Percentiles rank a stretch among this genome's conserved stretches.
phyloP scores from a whole-genome alignment of 805 yeast species.

The Cyberlindnera xishuangbannaensis region DNA sequence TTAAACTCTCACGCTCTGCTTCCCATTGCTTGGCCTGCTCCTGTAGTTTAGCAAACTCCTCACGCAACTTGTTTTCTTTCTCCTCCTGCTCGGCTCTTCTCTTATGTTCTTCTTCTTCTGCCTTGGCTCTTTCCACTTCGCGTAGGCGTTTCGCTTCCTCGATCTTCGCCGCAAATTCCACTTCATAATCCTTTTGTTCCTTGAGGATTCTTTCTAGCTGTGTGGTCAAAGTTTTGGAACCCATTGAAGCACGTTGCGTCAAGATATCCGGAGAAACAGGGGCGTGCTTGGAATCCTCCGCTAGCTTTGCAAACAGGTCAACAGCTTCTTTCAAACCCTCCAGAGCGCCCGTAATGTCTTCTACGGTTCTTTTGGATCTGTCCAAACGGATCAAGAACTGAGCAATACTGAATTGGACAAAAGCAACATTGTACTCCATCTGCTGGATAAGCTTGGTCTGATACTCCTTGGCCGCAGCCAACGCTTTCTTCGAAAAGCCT shows the following conservation, averaged over 20 bases:
- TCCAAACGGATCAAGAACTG: constrained; percentile 66
- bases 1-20: constrained; percentile 38
- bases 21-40: constrained; percentile 56
- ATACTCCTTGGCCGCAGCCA: constrained; percentile 26
- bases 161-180: constrained; percentile 50
- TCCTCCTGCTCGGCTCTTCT: constrained; percentile 43
- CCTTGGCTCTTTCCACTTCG: constrained; percentile 40
- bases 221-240: constrained; percentile 64
- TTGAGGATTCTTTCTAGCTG: constrained; percentile 65
- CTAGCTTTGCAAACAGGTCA: constrained; percentile 47
- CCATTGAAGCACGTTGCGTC: constrained; percentile 82
- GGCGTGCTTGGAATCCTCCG: constrained; percentile 49
- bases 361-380: constrained; percentile 51
- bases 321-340: constrained; percentile 60
- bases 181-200: constrained; percentile 68
- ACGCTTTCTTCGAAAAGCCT: constrained; percentile 56
- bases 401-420: constrained; percentile 80
- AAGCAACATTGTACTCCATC: constrained; percentile 73
- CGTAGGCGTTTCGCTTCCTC: constrained; percentile 63
- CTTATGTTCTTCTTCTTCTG: constrained; percentile 43
- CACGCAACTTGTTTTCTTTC: constrained; percentile 33
- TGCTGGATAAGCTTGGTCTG: constrained; percentile 37
- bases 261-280: constrained; percentile 79
- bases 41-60: constrained; percentile 44
- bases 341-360: constrained; percentile 53